Percentiles rank a stretch among this genome's conserved stretches.
Conservation (phyloP, 768 basidiomycete species). For the Obba rivulosa region DNA sequence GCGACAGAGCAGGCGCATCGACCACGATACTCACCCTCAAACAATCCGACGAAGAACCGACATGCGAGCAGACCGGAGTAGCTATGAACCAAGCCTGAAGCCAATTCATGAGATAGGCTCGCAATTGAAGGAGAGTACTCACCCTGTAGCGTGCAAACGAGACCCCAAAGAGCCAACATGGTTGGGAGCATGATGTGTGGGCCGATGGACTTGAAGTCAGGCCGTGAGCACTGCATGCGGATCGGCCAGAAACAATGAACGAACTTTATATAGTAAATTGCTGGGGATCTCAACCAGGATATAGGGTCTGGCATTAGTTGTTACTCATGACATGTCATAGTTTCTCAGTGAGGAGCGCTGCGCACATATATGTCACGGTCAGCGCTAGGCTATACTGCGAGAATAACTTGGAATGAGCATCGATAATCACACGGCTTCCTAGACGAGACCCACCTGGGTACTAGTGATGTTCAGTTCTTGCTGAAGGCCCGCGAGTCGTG, state of each 20-base stretch:
- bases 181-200: conserved; percentile 58
- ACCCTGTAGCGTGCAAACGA: conserved; percentile 62
- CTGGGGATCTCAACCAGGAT: conserved; percentile 20
- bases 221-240: not conserved
- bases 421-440: no score
- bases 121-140: not conserved
- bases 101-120: no score
- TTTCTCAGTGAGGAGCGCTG: not conserved
- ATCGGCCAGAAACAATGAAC: not conserved
- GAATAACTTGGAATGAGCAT: no score
- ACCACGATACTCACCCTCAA: conserved; percentile 42
- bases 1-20: not conserved
- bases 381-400: not conserved
- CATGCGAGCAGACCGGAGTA: conserved; percentile 50
- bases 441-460: conserved; percentile 24
- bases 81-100: conserved; percentile 32
- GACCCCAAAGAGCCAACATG: conserved; percentile 64
- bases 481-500: conserved; percentile 28
- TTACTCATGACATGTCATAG: conserved; percentile 15
- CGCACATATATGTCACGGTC: conserved; percentile 2
- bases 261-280: conserved; percentile 18
- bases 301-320: conserved; percentile 22
- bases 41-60: conserved; percentile 45
- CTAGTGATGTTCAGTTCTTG: conserved; percentile 24
- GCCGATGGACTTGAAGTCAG: conserved; percentile 33